A percentile compares a stretch with the other conserved stretches of the same genome.
phyloP scores from a whole-genome alignment of 2,329 filamentous ascomycete genomes.

The Metarhizium anisopliae region DNA sequence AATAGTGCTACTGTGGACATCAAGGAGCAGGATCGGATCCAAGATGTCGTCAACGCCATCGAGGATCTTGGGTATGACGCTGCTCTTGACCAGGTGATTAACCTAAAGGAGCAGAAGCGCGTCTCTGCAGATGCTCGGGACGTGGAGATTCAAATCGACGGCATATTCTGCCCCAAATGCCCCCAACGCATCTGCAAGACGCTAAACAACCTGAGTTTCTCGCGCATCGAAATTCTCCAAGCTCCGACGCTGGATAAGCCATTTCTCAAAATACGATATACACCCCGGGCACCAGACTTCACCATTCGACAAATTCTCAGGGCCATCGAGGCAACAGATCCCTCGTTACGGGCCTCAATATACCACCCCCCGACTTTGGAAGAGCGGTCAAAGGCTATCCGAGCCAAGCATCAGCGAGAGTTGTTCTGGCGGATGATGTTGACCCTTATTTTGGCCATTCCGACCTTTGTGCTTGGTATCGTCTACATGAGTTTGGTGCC shows the following conservation, averaged over 20 bases:
- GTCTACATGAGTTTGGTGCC: slow-evolving; percentile 82
- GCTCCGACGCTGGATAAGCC: slow-evolving; percentile 52
- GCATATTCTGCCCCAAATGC: slow-evolving; percentile 69
- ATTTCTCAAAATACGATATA: slow-evolving; percentile 62
- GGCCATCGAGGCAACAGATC: slow-evolving; percentile 57
- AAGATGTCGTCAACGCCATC: slow-evolving; percentile 36
- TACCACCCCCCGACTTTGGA: slow-evolving; percentile 78
- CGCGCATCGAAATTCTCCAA: slow-evolving; percentile 42
- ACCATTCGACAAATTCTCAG: slow-evolving; percentile 68
- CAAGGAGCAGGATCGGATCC: slow-evolving; percentile 20
- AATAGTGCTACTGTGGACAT: slow-evolving; percentile 58
- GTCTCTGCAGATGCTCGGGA: slow-evolving; percentile 34
- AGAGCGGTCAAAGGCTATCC: slow-evolving; percentile 67
- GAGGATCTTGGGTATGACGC: slow-evolving; percentile 60
- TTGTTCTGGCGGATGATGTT: slow-evolving; percentile 64
- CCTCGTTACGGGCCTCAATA: slow-evolving; percentile 57
- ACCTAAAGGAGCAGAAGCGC: slow-evolving; percentile 32
- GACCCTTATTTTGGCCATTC: slow-evolving; percentile 62
- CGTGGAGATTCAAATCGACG: slow-evolving; percentile 57
- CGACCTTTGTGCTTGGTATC: slow-evolving; percentile 79
- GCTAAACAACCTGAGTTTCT: slow-evolving; percentile 42
- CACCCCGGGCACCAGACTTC: slow-evolving; percentile 56
- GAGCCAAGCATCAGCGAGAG: slow-evolving; percentile 57
- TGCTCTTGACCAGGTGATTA: slow-evolving; percentile 41
- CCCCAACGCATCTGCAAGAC: slow-evolving; percentile 47